These are phyloP conservation scores for Boletus insuetus DNA, from an alignment of 768 basidiomycete genomes.

Conservation along the genomic window DNA sequence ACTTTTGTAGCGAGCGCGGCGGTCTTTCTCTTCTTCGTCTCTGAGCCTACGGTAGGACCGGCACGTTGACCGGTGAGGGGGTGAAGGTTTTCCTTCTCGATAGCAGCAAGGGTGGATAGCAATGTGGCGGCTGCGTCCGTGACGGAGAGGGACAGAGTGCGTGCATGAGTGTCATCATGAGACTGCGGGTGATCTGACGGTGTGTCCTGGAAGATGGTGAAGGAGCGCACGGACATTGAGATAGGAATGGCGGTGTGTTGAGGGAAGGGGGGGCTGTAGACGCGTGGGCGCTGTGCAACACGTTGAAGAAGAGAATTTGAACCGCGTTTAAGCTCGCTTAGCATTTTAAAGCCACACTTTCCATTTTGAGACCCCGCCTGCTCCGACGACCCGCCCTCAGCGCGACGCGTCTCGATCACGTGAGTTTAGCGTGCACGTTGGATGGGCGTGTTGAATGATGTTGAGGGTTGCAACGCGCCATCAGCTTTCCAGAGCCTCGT, in stretches of 20 bases:
- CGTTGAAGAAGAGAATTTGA: conserved; percentile 28
- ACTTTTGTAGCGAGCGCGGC: conserved; percentile 55
- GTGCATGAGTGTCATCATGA: conserved; percentile 21
- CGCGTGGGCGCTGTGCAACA: conserved; percentile 32
- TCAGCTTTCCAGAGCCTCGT: too few relatives aligned
- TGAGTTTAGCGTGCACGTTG: conserved; percentile 1
- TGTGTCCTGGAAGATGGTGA: conserved; percentile 64
- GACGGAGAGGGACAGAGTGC: conserved; percentile 17
- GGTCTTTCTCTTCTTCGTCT: conserved; percentile 65
- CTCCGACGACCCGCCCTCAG: conserved; percentile 27
- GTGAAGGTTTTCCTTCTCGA: conserved; percentile 79
- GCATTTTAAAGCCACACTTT: conserved; percentile 28
- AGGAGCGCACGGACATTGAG: conserved; percentile 55
- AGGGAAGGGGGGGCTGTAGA: neutral
- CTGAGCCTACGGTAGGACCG: conserved; percentile 34
- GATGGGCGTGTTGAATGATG: too few relatives aligned
- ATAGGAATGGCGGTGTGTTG: conserved; percentile 8
- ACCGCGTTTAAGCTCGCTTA: conserved; percentile 26
- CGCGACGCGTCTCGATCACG: conserved; percentile 31
- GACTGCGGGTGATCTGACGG: conserved; percentile 38
- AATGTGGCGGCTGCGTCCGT: conserved; percentile 32
- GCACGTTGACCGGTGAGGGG: conserved; percentile 69
- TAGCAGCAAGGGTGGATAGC: conserved; percentile 35
- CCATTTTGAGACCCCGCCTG: conserved; percentile 33
- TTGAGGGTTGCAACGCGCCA: neutral